These are phyloP conservation scores for Neurospora sublineolata DNA, from an alignment of 495 filamentous ascomycete species.

Conservation along the genomic window DNA sequence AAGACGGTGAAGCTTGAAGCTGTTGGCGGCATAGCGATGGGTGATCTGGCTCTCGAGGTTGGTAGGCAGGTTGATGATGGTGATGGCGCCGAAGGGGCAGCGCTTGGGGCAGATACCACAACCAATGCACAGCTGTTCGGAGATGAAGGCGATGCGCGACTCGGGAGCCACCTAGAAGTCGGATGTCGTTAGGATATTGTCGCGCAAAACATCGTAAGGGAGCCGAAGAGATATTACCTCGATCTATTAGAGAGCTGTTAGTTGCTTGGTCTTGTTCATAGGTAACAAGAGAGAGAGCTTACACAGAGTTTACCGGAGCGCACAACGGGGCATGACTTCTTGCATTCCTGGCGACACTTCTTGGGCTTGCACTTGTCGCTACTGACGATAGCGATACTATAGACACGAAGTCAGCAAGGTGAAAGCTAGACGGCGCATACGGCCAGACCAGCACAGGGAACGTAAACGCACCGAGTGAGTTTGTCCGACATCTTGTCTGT, in stretches of 20 bases:
- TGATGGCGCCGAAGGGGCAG: constrained; percentile 97
- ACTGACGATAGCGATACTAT: constrained; percentile 94
- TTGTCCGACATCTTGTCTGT: constrained; percentile 63
- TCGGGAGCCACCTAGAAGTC: constrained; percentile 74
- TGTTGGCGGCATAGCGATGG: constrained; percentile 97
- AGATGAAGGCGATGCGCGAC: constrained; percentile 96
- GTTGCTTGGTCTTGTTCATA: not conserved
- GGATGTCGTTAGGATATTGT: not conserved
- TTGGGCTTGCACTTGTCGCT: constrained; percentile 99
- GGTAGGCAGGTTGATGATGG: constrained; percentile 98
- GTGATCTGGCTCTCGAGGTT: constrained; percentile 96
- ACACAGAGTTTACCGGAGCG: constrained; percentile 87
- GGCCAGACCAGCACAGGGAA: not conserved
- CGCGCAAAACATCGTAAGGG: not conserved
- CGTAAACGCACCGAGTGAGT: constrained; percentile 58
- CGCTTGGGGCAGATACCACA: constrained; percentile 99
- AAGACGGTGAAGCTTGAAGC: constrained; percentile 95
- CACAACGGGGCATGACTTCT: constrained; percentile 95
- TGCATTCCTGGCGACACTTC: constrained; percentile 80
- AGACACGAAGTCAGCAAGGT: not conserved
- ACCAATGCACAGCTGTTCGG: constrained; percentile 64
- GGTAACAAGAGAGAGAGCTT: not conserved
- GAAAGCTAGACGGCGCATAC: not conserved
- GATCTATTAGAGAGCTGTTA: constrained; percentile 7
- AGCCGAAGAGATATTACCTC: constrained; percentile 5